These are phyloP conservation scores for Spatholobus suberectus DNA, from an alignment of 306 rosid species.

Conservation along the genomic window DNA sequence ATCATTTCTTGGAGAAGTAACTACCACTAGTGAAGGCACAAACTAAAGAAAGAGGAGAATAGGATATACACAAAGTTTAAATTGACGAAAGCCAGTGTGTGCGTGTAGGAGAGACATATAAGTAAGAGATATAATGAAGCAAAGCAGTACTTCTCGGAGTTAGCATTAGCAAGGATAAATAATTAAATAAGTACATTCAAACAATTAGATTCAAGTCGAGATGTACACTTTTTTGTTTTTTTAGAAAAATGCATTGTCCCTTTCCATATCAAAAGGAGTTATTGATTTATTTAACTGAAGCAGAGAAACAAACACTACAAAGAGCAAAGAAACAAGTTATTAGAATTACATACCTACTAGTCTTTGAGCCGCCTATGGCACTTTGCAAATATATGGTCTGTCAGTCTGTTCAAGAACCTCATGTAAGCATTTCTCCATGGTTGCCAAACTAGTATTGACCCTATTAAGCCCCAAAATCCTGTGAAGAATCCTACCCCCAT, in stretches of 20 bases:
- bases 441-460: background rate
- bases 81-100: background rate
- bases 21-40: background rate
- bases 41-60: background rate
- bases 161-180: background rate
- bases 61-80: background rate
- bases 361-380: no score
- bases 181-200: background rate
- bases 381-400: no score
- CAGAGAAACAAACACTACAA: no score
- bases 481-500: constrained; percentile 20
- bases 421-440: no score
- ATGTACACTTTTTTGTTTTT: no score
- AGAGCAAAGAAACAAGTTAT: no score
- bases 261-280: no score
- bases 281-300: no score
- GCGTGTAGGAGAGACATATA: no score
- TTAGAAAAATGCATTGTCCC: no score
- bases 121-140: background rate
- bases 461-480: constrained; percentile 16
- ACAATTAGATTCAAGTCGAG: background rate
- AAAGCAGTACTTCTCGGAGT: background rate
- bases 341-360: no score
- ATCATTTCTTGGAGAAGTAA: background rate
- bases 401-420: no score